A percentile compares a stretch with the other conserved stretches of the same genome.
Conservation (phyloP, 2,329 filamentous ascomycete species). For the Pseudogymnoascus sp. region DNA sequence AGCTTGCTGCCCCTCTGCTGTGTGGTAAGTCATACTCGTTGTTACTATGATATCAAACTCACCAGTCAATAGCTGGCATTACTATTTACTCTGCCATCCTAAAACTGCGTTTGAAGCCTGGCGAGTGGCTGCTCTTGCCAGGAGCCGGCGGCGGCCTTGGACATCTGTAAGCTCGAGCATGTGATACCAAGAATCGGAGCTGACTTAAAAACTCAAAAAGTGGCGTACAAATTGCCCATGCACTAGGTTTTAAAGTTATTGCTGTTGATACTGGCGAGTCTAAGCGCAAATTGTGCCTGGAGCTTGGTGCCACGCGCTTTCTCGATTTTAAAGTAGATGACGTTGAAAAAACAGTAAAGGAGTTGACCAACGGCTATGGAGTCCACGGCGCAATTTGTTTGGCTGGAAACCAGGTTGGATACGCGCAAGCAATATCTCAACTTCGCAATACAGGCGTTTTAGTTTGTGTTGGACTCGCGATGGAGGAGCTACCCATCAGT, state of each 20-base stretch:
- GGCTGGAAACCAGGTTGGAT: not conserved
- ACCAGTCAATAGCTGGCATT: not conserved
- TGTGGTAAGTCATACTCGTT: not conserved
- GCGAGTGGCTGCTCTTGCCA: not conserved
- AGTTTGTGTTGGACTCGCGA: constrained; percentile 10
- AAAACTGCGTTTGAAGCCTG: not conserved
- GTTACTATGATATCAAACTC: not conserved
- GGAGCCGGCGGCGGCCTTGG: not conserved
- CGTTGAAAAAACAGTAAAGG: not conserved
- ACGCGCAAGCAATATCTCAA: not conserved
- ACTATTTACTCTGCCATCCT: not conserved
- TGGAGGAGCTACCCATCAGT: not conserved
- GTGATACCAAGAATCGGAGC: not conserved
- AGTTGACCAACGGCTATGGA: not conserved
- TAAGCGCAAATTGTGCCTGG: not conserved
- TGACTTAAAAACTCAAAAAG: not conserved
- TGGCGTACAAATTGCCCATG: not conserved
- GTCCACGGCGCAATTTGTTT: not conserved
- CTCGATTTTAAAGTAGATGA: not conserved
- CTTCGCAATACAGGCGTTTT: not conserved
- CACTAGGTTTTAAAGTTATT: not conserved
- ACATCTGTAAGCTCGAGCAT: not conserved
- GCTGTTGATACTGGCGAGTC: not conserved
- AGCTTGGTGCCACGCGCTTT: not conserved
- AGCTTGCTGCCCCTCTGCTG: not conserved